Conservation (phyloP, 2,329 filamentous ascomycete genomes). For the Botrytis byssoidea region DNA sequence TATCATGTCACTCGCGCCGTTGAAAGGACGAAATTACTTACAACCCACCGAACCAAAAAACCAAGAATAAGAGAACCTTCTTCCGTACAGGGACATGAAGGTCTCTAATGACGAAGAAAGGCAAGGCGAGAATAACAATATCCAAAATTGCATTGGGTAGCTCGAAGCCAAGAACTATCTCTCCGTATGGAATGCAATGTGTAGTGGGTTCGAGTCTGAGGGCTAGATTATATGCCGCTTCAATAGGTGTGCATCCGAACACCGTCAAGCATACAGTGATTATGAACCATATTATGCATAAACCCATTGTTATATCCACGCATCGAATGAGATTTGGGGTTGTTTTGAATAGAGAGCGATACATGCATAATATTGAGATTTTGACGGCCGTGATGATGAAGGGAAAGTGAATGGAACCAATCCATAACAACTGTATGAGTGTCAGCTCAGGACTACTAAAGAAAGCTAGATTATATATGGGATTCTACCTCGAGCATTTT, state of each 20-base stretch:
- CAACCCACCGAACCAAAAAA: conserved; percentile 21
- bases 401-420: conserved; percentile 10
- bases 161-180: conserved; percentile 13
- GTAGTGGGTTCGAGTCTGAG: conserved; percentile 13
- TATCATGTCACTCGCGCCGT: background rate
- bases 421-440: conserved; percentile 7
- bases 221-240: conserved; percentile 14
- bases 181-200: conserved; percentile 11
- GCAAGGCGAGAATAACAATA: conserved; percentile 6
- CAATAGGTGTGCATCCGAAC: conserved; percentile 16
- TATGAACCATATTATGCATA: conserved; percentile 16
- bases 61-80: conserved; percentile 12
- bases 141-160: conserved; percentile 12
- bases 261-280: background rate
- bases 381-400: conserved; percentile 17
- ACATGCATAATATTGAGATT: conserved; percentile 19
- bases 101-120: conserved; percentile 17
- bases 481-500: conserved; percentile 8
- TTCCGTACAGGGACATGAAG: conserved; percentile 19
- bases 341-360: conserved; percentile 15
- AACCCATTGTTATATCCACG: background rate
- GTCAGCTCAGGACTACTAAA: background rate
- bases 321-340: conserved; percentile 8
- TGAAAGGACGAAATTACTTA: background rate
- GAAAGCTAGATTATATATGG: background rate